phyloP scores from a whole-genome alignment of 2,329 filamentous ascomycete species.

The Xylariomycetidae sp. region DNA sequence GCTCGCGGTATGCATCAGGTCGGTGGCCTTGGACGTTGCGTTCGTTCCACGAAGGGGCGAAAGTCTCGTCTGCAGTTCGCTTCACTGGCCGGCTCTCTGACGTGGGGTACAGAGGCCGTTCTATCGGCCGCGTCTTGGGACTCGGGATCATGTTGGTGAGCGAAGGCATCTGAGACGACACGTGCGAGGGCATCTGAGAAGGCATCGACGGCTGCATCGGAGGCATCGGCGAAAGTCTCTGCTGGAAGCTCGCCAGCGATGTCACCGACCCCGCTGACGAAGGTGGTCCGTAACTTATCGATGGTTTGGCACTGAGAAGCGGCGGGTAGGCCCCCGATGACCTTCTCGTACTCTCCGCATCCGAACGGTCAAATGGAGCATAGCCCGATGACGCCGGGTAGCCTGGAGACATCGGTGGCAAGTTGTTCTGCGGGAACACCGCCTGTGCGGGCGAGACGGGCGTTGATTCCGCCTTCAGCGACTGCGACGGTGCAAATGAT shows the following conservation, averaged over 20 bases:
- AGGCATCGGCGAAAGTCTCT: no score
- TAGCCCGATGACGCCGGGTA: constrained; percentile 15
- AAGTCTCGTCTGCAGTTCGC: constrained; percentile 20
- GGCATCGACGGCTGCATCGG: constrained; percentile 16
- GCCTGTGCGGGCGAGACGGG: constrained; percentile 24
- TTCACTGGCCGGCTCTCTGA: constrained; percentile 18
- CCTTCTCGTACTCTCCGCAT: constrained; percentile 17
- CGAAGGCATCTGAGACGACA: not conserved
- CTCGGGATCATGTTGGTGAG: not conserved
- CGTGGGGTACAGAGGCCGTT: constrained; percentile 10
- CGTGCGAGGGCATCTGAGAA: not conserved
- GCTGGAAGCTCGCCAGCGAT: not conserved
- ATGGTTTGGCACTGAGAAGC: constrained; percentile 15
- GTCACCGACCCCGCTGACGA: no score
- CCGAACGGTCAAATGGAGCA: constrained; percentile 18
- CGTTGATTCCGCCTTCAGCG: constrained; percentile 19
- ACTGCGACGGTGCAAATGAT: constrained; percentile 19
- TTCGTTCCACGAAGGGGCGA: constrained; percentile 16
- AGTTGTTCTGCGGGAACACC: constrained; percentile 17
- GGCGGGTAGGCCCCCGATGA: constrained; percentile 17
- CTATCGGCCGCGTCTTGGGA: not conserved
- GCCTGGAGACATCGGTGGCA: constrained; percentile 11
- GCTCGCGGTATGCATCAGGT: no score
- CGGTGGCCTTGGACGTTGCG: constrained; percentile 20
- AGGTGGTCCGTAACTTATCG: constrained; percentile 11